phyloP scores from a whole-genome alignment of 2,329 filamentous ascomycete genomes.

The Lanzia echinophila region DNA sequence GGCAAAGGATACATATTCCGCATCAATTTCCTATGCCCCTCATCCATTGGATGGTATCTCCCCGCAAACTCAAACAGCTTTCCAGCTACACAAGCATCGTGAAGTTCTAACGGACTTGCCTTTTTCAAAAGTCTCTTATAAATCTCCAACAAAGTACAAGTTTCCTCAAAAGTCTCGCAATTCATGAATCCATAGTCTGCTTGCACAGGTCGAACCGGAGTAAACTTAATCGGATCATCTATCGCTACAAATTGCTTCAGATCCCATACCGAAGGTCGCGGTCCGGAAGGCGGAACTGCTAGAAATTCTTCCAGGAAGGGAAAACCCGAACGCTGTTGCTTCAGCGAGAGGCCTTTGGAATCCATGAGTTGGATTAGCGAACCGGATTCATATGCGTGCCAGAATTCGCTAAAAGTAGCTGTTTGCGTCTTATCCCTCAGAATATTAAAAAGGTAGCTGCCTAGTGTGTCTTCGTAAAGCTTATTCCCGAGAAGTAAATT shows the following conservation, averaged over 20 bases:
- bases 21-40: slow-evolving; percentile 20
- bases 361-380: slow-evolving; percentile 27
- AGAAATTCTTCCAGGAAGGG: not conserved
- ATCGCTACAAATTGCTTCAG: slow-evolving; percentile 27
- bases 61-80: slow-evolving; percentile 23
- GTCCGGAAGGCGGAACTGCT: not conserved
- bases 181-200: slow-evolving; percentile 29
- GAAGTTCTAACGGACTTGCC: slow-evolving; percentile 22
- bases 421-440: not conserved
- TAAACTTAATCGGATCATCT: slow-evolving; percentile 15
- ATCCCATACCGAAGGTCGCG: slow-evolving; percentile 24
- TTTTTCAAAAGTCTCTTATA: slow-evolving; percentile 22
- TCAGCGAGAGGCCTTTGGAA: slow-evolving; percentile 22
- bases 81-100: slow-evolving; percentile 23
- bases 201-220: slow-evolving; percentile 6
- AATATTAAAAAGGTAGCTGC: too few species aligned
- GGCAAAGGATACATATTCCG: slow-evolving; percentile 21
- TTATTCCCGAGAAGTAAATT: not conserved
- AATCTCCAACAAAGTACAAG: slow-evolving; percentile 25
- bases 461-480: too few species aligned
- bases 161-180: slow-evolving; percentile 25
- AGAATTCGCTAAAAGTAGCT: slow-evolving; percentile 26
- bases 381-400: slow-evolving; percentile 24
- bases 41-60: slow-evolving; percentile 17
- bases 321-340: not conserved